These are phyloP conservation scores for Picea abies DNA, from an alignment of 83 land plant genomes.

Conservation along the genomic window DNA sequence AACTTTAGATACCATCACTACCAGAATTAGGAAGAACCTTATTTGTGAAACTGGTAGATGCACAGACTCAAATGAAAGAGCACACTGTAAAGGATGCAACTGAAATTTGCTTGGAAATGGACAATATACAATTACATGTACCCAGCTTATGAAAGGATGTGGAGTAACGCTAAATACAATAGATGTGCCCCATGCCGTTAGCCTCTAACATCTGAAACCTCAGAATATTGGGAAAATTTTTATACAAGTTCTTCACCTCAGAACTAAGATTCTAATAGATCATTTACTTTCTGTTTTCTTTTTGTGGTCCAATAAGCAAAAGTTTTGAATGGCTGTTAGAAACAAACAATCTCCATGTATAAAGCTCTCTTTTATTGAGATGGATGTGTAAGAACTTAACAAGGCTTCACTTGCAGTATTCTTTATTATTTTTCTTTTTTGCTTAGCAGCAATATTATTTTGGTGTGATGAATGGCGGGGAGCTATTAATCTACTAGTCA, in stretches of 20 bases:
- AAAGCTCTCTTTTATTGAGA: not conserved
- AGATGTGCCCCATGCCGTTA: not conserved
- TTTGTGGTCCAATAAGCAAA: not conserved
- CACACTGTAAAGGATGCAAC: not conserved
- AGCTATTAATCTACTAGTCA: constrained; percentile 4
- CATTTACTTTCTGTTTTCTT: not conserved
- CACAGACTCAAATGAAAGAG: not conserved
- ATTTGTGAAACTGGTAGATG: not conserved
- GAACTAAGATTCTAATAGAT: constrained; percentile 1
- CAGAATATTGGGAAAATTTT: not conserved
- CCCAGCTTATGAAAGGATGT: not conserved
- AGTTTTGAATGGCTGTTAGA: not conserved
- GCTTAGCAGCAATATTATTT: not conserved
- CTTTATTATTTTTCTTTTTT: too few species aligned
- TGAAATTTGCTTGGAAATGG: not conserved
- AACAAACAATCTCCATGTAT: not conserved
- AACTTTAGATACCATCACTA: not conserved
- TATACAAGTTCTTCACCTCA: not conserved
- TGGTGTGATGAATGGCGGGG: not conserved
- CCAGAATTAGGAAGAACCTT: not conserved
- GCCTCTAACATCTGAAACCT: not conserved
- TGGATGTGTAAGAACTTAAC: not conserved
- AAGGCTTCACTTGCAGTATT: not conserved
- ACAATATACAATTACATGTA: not conserved
- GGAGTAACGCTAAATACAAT: not conserved